A percentile compares a stretch with the other conserved stretches of the same genome.
Conservation (phyloP, 495 filamentous ascomycete genomes). For the Neurospora hispaniola region DNA sequence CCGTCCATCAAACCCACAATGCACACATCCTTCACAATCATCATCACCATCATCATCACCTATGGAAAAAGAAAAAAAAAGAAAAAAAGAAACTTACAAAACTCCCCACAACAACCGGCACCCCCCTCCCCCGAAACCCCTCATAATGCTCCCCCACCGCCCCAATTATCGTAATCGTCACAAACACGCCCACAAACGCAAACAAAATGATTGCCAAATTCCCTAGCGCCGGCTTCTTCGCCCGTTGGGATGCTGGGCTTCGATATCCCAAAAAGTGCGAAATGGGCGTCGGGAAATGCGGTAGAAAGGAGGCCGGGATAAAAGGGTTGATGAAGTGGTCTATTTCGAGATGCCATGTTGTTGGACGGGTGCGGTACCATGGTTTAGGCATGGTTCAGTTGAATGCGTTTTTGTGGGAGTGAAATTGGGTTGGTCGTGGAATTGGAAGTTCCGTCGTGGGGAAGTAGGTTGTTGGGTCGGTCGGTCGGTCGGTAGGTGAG, state of each 20-base stretch:
- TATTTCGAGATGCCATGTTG: conserved; percentile 49
- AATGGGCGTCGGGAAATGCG: conserved; percentile 29
- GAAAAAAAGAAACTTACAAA: conserved; percentile 27
- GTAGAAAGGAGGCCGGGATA: conserved; percentile 41
- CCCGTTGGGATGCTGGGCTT: conserved; percentile 5
- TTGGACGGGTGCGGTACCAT: background rate
- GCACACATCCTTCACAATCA: background rate
- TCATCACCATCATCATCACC: background rate
- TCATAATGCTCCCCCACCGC: conserved; percentile 27
- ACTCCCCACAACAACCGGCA: conserved; percentile 42
- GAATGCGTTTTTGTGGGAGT: too few species aligned
- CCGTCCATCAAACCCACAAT: too few species aligned
- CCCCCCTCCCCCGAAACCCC: conserved; percentile 23
- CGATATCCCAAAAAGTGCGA: conserved; percentile 45
- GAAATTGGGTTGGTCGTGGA: too few species aligned
- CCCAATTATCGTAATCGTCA: conserved; percentile 37
- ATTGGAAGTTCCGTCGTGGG: too few species aligned
- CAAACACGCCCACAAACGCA: conserved; percentile 45
- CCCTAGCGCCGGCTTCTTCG: conserved; percentile 25
- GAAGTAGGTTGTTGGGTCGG: too few species aligned
- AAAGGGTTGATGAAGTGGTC: conserved; percentile 54
- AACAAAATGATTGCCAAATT: conserved; percentile 41
- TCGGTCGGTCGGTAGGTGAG: too few species aligned
- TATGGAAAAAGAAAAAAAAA: too few species aligned
- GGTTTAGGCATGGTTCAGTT: too few species aligned